Evolutionary conservation across 2,329 filamentous ascomycete species (phyloP).

Genomic region (Fusarium sp.): DNA sequence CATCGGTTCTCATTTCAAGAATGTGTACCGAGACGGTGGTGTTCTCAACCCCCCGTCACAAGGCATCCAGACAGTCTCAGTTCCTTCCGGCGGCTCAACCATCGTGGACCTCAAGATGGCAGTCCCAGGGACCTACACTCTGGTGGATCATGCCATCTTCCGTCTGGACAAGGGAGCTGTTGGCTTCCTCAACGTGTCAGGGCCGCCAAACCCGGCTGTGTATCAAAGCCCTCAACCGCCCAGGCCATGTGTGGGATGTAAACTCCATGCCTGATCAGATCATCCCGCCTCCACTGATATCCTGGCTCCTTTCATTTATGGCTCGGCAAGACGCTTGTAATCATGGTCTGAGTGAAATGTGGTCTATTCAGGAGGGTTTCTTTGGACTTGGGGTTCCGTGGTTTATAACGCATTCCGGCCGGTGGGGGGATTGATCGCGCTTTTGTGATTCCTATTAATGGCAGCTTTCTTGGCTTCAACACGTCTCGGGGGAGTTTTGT

Average conservation of each 20-base stretch:
- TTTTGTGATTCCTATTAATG: neutral
- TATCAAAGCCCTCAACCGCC: constrained; percentile 3
- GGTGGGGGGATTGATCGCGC: neutral
- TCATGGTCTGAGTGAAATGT: neutral
- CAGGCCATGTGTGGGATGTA: neutral
- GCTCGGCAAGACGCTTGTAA: neutral
- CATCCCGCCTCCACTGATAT: neutral
- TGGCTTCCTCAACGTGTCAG: constrained; percentile 1
- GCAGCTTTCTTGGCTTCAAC: neutral
- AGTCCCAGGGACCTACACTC: constrained; percentile 22
- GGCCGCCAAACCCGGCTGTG: neutral
- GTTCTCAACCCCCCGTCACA: constrained; percentile 6
- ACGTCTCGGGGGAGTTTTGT: neutral
- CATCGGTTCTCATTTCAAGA: constrained; percentile 23
- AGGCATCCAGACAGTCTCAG: constrained; percentile 19
- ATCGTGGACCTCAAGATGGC: constrained; percentile 29
- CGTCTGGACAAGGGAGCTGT: constrained; percentile 25
- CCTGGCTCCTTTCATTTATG: neutral
- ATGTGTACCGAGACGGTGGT: constrained; percentile 21
- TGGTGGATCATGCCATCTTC: constrained; percentile 25
- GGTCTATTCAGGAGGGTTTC: neutral
- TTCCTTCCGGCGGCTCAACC: constrained; percentile 18
- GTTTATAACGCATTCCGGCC: neutral
- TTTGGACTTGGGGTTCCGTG: neutral
- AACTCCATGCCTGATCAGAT: neutral